Base-by-base conservation (phyloP, 257 asterid genomes). In the Fraxinus americana region DNA sequence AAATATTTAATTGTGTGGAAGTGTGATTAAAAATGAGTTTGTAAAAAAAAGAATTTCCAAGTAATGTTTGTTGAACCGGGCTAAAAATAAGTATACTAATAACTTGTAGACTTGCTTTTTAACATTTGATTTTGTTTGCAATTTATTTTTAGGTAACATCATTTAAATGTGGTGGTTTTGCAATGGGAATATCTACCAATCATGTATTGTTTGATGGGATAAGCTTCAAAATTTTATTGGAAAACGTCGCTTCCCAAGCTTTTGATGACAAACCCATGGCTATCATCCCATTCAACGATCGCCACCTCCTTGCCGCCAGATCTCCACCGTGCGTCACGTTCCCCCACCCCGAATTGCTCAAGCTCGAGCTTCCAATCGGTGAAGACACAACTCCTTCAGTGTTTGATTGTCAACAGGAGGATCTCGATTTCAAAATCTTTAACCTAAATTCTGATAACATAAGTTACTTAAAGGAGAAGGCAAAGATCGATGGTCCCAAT, bases 131-230 rank as follows among this genome's bases (percentile, higher is more conserved):
- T 48, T 14, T 14, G 25, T 52, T 75, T 66, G 25, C 54, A 36
- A 19, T 76, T 17, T 41, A 25, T 57, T 70, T 77, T 59, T 73
- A 94, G 97, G 90, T 92, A 7, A 94, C 98, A 57, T 87, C 97
- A 71, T 94, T 94, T 78, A 91, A 84, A 71, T 94, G 98, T 72
- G 98, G 98, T 43, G 94, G 97, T 76, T 91, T 94, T 76, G 92
- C 85, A 30, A 17, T 94, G 84, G 97, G 92, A 10, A 1, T 82
- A 8, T 90, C 98, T 14, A 91, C 89, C 34, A 94, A 89, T 81
- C 98, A 94, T 59, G 83, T 74, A 6, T 77, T 86, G 17, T 87
- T 91, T 43, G 98, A 94, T 68, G 98, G 98, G 19, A 14, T 84
- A 54, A 86, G 96, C 84, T 86, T 84, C 91, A 92, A 92, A 48